Base-by-base conservation (phyloP, 2,329 filamentous ascomycete species). In the Sordariomycetes sp. region DNA sequence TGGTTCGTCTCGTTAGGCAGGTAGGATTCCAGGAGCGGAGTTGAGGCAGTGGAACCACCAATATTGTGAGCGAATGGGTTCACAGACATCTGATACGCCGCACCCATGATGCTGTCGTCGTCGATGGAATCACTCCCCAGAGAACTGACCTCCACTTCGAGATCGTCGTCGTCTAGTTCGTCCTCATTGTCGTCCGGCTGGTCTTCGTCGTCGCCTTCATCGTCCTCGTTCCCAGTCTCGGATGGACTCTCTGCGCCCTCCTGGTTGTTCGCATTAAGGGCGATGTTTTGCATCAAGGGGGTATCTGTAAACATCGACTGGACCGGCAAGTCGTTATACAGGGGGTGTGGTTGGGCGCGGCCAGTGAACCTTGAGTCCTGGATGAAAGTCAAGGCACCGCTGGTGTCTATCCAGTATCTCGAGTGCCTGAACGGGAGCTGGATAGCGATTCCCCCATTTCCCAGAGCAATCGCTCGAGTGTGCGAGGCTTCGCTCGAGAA, bases 171-270 rank as follows among this genome's bases (percentile, higher is more conserved):
- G 24, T 50, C 56, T 2, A 14, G 14, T 3, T 46, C 20, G 6
- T 43, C 20, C 0, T 58, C 32, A 7, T 58, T 50, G 32, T 46
- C 40, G 16, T 46, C n/a, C 46, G 8, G 20, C 20, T 50, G 46
- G 12, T 50, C 50, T 3, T 43, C 50, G 25, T 53, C 56, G 25
- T 59, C n/a, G 11, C 43, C 34, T 18, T 60, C 56, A 40, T 54
- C 50, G 12, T 59, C 54, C 12, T 53, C 53, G 7, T 51, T 54
- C 2, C n/a, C 43, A n/a, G 24, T 52, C 37, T 58, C 52, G n/a
- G 34, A 32, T 14, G 46, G 24, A 25, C 50, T 50, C 35, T 54
- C 59, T 12, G 62, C 34, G 59, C 61, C 18, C 61, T 59, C 55
- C 54, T 59, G 22, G 53, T 32, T 25, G n/a, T 54, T 22, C 35